phyloP scores from a whole-genome alignment of 2,329 filamentous ascomycete genomes.

The Penicillium carneum region DNA sequence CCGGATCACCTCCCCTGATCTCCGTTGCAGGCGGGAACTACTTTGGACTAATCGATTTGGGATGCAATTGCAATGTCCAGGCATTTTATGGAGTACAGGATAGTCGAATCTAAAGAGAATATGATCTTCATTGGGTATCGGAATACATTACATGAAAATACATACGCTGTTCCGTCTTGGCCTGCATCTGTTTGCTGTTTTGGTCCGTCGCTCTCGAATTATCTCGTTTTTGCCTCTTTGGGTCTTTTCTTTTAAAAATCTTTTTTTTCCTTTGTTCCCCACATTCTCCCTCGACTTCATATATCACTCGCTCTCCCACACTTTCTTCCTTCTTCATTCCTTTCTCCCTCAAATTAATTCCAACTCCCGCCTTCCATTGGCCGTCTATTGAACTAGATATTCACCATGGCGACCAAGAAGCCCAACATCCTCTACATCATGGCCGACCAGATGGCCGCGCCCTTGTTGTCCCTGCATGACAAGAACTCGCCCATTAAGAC shows the following conservation, averaged over 20 bases:
- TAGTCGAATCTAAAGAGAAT: not conserved
- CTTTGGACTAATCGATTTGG: constrained; percentile 16
- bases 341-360: constrained; percentile 12
- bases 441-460: constrained; percentile 93
- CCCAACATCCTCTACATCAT: constrained; percentile 92
- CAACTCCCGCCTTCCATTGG: constrained; percentile 1
- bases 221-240: constrained; percentile 14
- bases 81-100: not conserved
- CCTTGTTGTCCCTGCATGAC: constrained; percentile 91
- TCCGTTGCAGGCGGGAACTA: constrained; percentile 33
- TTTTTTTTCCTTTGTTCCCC: constrained; percentile 22
- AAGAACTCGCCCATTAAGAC: constrained; percentile 87
- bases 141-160: constrained; percentile 8
- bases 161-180: constrained; percentile 13
- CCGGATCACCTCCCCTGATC: constrained; percentile 35
- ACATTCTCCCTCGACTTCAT: constrained; percentile 27
- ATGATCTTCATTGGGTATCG: constrained; percentile 4
- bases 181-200: constrained; percentile 10
- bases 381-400: not conserved
- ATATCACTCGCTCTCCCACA: constrained; percentile 27
- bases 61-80: not conserved
- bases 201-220: constrained; percentile 13
- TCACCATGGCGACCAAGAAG: constrained; percentile 55
- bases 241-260: constrained; percentile 1
- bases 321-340: constrained; percentile 9